phyloP scores from a whole-genome alignment of 768 basidiomycete genomes.

The Lactarius hengduanensis region DNA sequence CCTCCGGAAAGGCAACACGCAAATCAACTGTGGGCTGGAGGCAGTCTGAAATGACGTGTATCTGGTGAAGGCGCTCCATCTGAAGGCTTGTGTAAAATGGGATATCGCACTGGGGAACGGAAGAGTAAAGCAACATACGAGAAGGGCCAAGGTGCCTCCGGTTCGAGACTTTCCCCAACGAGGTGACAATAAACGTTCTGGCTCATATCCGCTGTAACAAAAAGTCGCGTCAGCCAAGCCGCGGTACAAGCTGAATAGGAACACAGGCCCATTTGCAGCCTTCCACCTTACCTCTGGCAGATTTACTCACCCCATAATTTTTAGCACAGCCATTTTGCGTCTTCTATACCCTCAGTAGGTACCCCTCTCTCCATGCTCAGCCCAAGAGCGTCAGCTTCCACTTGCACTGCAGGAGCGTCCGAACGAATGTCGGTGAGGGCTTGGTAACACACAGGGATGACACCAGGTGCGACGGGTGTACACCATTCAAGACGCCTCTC shows the following conservation, averaged over 20 bases:
- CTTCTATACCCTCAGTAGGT: conserved; percentile 28
- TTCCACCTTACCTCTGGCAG: conserved; percentile 80
- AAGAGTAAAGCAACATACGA: conserved; percentile 49
- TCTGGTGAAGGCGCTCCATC: conserved; percentile 93
- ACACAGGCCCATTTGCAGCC: conserved; percentile 67
- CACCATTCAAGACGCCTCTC: conserved; percentile 22
- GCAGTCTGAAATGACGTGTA: conserved; percentile 59
- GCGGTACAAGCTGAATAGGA: conserved; percentile 6
- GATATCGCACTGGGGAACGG: too few species aligned
- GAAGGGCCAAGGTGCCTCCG: conserved; percentile 76
- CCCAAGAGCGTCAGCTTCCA: conserved; percentile 44
- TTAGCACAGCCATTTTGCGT: conserved; percentile 56
- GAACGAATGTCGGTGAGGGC: conserved; percentile 67
- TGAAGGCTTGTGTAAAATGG: conserved; percentile 33
- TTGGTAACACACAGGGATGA: conserved; percentile 80
- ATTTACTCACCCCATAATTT: conserved; percentile 76
- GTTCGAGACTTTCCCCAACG: conserved; percentile 61
- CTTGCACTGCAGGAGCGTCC: conserved; percentile 55
- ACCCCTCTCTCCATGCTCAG: conserved; percentile 28
- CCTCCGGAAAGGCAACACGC: conserved; percentile 51
- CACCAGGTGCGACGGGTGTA: conserved; percentile 56
- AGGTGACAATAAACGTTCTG: conserved; percentile 71
- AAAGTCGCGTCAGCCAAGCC: not conserved
- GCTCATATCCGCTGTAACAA: conserved; percentile 55
- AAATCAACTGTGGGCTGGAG: conserved; percentile 74